Evolutionary conservation across 106 monocot genomes (phyloP), one percentile per base, ranked within the genome.

Genomic region (Acorus gramineus): DNA sequence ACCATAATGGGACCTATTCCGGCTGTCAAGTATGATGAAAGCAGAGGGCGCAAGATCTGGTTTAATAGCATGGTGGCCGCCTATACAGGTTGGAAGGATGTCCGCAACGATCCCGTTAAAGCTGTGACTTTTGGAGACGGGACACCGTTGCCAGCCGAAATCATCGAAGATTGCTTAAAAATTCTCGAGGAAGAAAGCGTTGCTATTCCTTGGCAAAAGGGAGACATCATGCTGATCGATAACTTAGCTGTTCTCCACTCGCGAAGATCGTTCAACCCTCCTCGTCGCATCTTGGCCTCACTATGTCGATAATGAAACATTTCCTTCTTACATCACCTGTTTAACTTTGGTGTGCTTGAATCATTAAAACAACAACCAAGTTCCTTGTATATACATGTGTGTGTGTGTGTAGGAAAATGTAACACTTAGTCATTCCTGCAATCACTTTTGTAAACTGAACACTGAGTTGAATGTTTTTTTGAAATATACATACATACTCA

Each of bases 21-120:
- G 4, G 90, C 82, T 4, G 57, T 87, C 12, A 96, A 78, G 60
- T 61, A 69, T 4, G 90, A 90, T 47, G 60, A 82, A 57, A 71
- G 56, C 5, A 79, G 87, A 10, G 78, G 69, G 45, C 61, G 80
- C 43, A 96, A 85, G 62, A 79, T 90, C 71, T 96, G 95, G 95
- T 85, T 87, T 45, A 96, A 96, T 64, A 83, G 85, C 77, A 76
- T 96, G 90, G 82, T 96, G 2, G 81, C 87, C 28, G 80, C 86
- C 54, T 90, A 85, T 67, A 86, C 86, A 6, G 87, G 84, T 2
- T 90, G 95, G 90, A 78, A 82, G 49, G 82, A 90, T 65, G 65
- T 69, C 11, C 79, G 80, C 45, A 93, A 93, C 57, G 81, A 78
- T 66, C 80, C 82, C 8, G 44, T 70, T 28, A 87, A 85, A 57